A percentile compares a stretch with the other conserved stretches of the same genome.
Evolutionary conservation across 164 flowering plant species (phyloP).

Genomic region (Liquidambar formosana): DNA sequence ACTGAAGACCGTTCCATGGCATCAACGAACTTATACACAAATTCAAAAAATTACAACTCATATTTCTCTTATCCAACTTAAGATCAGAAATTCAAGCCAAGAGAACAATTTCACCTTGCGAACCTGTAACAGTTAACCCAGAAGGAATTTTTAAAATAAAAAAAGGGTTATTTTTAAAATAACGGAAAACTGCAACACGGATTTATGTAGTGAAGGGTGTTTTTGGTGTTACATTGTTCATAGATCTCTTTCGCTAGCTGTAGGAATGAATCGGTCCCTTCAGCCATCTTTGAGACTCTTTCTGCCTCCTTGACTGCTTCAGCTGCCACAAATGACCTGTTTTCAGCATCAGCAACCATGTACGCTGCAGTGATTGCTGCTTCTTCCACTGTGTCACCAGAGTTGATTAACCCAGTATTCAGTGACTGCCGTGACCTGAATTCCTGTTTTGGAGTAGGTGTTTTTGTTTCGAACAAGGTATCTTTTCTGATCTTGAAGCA

Average conservation of each 20-base stretch:
- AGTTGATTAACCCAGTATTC: conserved; percentile 7
- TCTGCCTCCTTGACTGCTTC: conserved; percentile 81
- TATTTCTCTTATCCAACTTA: not conserved
- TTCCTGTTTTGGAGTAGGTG: conserved; percentile 49
- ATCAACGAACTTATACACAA: not conserved
- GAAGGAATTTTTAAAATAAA: too few relatives aligned
- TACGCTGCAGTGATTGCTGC: conserved; percentile 62
- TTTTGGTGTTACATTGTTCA: conserved; percentile 58
- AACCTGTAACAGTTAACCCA: conserved; percentile 23
- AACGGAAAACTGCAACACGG: not conserved
- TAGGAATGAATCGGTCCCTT: conserved; percentile 56
- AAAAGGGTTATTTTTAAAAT: not conserved
- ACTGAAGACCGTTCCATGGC: too few relatives aligned
- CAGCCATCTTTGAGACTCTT: conserved; percentile 62
- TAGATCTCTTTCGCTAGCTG: conserved; percentile 50
- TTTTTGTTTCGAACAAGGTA: conserved; percentile 28
- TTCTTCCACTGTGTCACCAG: conserved; percentile 41
- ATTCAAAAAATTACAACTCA: not conserved
- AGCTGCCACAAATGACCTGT: conserved; percentile 66
- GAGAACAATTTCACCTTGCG: conserved; percentile 23
- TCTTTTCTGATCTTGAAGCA: conserved; percentile 50
- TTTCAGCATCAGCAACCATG: conserved; percentile 77
- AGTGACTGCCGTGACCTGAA: conserved; percentile 26
- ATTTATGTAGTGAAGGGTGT: not conserved
- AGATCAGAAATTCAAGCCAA: conserved; percentile 12